phyloP scores from a whole-genome alignment of 495 filamentous ascomycete species.

The Neurospora sp. region DNA sequence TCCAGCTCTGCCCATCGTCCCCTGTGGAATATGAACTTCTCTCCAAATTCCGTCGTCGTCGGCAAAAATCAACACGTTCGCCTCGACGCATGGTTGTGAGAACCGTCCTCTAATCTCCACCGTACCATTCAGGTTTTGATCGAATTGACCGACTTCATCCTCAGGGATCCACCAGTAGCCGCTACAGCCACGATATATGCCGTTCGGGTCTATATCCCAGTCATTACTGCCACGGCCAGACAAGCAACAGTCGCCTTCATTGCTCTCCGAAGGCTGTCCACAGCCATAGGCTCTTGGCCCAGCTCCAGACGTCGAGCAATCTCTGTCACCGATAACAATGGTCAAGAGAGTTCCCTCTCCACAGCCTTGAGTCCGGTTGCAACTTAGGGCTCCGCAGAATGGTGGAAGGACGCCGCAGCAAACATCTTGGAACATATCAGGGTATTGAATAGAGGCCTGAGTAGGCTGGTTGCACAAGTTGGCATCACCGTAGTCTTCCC shows the following conservation, averaged over 20 bases:
- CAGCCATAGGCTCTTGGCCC: background rate
- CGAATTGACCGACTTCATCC: background rate
- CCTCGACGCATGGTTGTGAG: background rate
- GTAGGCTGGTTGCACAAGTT: background rate
- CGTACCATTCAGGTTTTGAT: background rate
- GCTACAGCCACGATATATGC: background rate
- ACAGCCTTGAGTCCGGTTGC: background rate
- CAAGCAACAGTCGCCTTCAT: background rate
- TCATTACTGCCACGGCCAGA: background rate
- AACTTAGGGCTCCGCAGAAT: background rate
- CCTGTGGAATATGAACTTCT: background rate
- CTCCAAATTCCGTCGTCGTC: background rate
- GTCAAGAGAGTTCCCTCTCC: background rate
- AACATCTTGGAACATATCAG: background rate
- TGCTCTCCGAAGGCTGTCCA: background rate
- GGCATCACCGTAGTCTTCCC: background rate
- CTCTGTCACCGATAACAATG: background rate
- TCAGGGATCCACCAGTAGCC: background rate
- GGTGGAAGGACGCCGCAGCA: background rate
- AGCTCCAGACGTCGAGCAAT: background rate
- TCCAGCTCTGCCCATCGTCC: background rate
- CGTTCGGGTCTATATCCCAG: background rate
- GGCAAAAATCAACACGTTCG: background rate
- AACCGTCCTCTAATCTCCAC: too few relatives aligned
- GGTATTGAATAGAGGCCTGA: background rate